Base-by-base conservation (phyloP, 2,329 filamentous ascomycete species). In the Pezicula neosporulosa region DNA sequence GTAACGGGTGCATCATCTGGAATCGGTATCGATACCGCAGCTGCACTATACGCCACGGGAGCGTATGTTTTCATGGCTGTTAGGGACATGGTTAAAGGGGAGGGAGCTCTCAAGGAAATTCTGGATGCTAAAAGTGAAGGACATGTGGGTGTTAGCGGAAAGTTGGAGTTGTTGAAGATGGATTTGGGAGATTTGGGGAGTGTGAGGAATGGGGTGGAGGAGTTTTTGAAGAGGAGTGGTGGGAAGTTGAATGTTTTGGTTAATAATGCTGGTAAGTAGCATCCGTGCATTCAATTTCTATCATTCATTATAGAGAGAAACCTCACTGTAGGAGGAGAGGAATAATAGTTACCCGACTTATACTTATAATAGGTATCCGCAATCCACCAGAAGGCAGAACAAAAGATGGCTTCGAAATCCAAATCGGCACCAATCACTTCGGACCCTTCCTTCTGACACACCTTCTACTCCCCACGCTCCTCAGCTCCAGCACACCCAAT, bases 341-440 rank as follows among this genome's bases (percentile, higher is more conserved):
- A 16, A 24, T 28, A 24, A 28, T 30, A n/a, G 8, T n/a, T 46
- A n/a, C 15, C 18, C 4, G 12, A 7, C 8, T 12, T 7, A 27
- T 21, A n/a, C 16, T 59, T 65, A 44, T 43, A 18, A 28, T 16
- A 24, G 24, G 24, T 24, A 24, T 24, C 24, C 24, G 24, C 6
- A 39, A 42, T 15, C 49, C 18, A 37, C 19, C 18, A 21, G 19
- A 28, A 15, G 49, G 57, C 18, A 35, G 13, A 15, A 47, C 65
- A 9, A 55, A 56, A 33, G 74, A 77, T 51, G 74, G 73, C 30
- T 73, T 72, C 58, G 77, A 81, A 55, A 60, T 62, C 0, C 76
- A 81, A 50, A 73, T 81, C 51, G 77, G 70, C 44, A 74, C 69
- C 10, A 80, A 80, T 59, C 72, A 81, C 58, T 65, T 82, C 4